A percentile compares a stretch with the other conserved stretches of the same genome.
Conservation (phyloP, 2,329 filamentous ascomycete genomes). For the Phoma herbarum region DNA sequence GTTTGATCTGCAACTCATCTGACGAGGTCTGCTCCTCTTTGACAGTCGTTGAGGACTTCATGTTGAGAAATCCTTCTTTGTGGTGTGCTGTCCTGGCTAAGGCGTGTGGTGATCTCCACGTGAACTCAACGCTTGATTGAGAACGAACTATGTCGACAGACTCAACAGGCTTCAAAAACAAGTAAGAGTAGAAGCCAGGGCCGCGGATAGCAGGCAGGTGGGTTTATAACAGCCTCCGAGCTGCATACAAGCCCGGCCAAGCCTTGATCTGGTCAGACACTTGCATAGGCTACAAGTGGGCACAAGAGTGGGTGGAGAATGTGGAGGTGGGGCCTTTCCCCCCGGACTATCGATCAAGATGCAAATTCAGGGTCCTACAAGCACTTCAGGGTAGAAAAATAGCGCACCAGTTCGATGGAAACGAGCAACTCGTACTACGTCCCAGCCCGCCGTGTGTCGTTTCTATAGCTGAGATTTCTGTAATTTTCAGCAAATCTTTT, state of each 20-base stretch:
- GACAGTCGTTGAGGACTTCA: neutral
- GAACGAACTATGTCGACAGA: neutral
- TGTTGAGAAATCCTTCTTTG: neutral
- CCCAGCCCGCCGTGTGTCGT: neutral
- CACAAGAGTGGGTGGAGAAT: conserved; percentile 15
- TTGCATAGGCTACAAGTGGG: conserved; percentile 13
- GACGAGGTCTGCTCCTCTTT: conserved; percentile 19
- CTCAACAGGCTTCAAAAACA: neutral
- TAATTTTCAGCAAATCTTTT: too few relatives aligned
- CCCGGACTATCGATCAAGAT: conserved; percentile 3
- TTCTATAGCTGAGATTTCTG: too few relatives aligned
- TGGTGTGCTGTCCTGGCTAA: neutral
- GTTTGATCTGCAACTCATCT: conserved; percentile 19
- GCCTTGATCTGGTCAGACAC: conserved; percentile 10
- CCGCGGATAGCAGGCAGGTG: conserved; percentile 4
- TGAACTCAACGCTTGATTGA: neutral
- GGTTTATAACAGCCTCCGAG: conserved; percentile 14
- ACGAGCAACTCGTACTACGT: neutral
- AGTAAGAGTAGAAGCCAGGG: neutral
- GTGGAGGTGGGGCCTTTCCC: conserved; percentile 16
- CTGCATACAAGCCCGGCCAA: conserved; percentile 16
- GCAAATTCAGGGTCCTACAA: conserved; percentile 11
- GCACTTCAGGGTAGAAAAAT: neutral
- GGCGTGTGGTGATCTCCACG: neutral
- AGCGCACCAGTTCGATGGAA: neutral